A percentile compares a stretch with the other conserved stretches of the same genome.
Conservation (phyloP, 2,329 filamentous ascomycete species). For the Pseudocercospora crystallina region DNA sequence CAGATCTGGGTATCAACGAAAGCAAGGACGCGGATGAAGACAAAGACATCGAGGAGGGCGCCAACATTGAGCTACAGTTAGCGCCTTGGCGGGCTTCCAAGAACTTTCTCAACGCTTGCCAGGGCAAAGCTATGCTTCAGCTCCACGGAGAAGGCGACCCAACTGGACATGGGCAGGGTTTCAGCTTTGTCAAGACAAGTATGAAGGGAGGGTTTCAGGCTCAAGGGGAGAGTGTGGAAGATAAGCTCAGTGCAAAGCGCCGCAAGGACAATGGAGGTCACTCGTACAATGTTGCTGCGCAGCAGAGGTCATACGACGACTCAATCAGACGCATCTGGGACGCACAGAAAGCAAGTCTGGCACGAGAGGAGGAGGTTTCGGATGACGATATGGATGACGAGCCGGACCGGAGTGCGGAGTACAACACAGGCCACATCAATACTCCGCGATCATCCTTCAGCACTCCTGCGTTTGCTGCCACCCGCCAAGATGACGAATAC, state of each 20-base stretch:
- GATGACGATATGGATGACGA: constrained; percentile 65
- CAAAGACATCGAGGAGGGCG: constrained; percentile 62
- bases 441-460: constrained; percentile 67
- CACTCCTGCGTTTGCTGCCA: constrained; percentile 54
- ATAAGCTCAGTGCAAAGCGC: constrained; percentile 78
- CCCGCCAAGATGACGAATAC: constrained; percentile 75
- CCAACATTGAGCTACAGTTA: constrained; percentile 82
- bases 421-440: constrained; percentile 43
- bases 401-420: constrained; percentile 48
- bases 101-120: constrained; percentile 90
- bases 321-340: constrained; percentile 93
- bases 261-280: constrained; percentile 74
- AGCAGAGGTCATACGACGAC: constrained; percentile 87
- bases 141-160: constrained; percentile 94
- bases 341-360: constrained; percentile 75
- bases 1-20: constrained; percentile 82
- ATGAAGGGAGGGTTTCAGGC: constrained; percentile 99
- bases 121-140: constrained; percentile 94
- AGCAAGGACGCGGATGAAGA: constrained; percentile 63
- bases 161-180: constrained; percentile 86
- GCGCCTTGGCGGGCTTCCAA: constrained; percentile 96
- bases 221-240: constrained; percentile 82
- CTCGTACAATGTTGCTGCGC: constrained; percentile 94
- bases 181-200: constrained; percentile 95
- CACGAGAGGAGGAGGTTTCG: constrained; percentile 71